Conservation (phyloP, 768 basidiomycete species). For the Pisolithus microcarpus region DNA sequence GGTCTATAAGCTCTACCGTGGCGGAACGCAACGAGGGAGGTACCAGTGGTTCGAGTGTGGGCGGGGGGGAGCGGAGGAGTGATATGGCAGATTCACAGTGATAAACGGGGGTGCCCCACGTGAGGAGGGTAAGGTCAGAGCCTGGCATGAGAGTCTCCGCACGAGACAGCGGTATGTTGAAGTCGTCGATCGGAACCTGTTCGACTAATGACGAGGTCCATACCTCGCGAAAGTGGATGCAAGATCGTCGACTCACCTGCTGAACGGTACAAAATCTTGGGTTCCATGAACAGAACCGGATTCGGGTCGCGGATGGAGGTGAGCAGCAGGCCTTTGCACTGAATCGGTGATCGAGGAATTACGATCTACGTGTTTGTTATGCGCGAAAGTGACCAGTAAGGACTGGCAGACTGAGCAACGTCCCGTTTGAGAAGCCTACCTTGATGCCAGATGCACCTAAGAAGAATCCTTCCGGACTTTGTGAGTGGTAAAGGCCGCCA, state of each 20-base stretch:
- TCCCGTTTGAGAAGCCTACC: conserved; percentile 30
- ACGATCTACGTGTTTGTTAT: conserved; percentile 42
- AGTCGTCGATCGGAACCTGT: conserved; percentile 89
- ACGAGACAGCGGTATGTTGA: conserved; percentile 69
- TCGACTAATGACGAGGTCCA: conserved; percentile 48
- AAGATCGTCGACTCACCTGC: conserved; percentile 41
- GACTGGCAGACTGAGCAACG: neutral
- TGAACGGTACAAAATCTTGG: conserved; percentile 87
- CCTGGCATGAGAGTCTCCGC: conserved; percentile 74
- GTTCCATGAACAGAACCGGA: conserved; percentile 94
- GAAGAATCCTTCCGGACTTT: conserved; percentile 93
- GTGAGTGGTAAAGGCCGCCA: conserved; percentile 90
- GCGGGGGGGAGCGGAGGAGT: conserved; percentile 61
- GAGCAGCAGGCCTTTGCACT: conserved; percentile 89
- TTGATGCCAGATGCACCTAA: conserved; percentile 87
- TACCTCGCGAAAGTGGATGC: neutral
- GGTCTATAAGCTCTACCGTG: conserved; percentile 82
- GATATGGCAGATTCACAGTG: conserved; percentile 81
- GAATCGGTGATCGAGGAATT: conserved; percentile 90
- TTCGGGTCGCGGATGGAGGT: conserved; percentile 87
- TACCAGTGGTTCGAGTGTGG: conserved; percentile 54
- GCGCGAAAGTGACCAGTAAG: neutral
- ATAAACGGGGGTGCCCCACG: conserved; percentile 93
- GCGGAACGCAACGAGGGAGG: conserved; percentile 60
- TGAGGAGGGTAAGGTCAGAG: conserved; percentile 79